Conservation (phyloP, 331 rosid species). For the Prunus yedoensis region DNA sequence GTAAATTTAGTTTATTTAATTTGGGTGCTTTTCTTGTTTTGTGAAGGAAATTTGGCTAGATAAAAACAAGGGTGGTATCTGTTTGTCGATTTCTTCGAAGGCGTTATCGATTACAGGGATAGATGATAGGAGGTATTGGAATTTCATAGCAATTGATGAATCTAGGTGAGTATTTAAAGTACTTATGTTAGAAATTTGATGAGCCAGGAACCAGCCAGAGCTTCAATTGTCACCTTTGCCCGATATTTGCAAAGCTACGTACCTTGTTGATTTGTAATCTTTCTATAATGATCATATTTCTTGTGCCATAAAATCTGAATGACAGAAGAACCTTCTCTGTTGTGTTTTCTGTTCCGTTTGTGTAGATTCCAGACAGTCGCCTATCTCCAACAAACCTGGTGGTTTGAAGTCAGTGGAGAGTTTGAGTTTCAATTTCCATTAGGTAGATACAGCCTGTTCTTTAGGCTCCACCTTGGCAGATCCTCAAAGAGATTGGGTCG, state of each 20-base stretch:
- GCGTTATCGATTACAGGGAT: conserved; percentile 38
- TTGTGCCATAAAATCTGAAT: neutral
- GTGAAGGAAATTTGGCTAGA: conserved; percentile 35
- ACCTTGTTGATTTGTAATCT: neutral
- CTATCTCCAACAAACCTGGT: conserved; percentile 55
- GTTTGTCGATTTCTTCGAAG: conserved; percentile 29
- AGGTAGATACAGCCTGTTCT: conserved; percentile 37
- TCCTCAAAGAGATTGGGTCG: conserved; percentile 41
- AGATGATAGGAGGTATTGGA: conserved; percentile 45
- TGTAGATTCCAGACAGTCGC: conserved; percentile 43
- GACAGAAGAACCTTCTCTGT: conserved; percentile 2
- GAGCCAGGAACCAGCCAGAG: conserved; percentile 5
- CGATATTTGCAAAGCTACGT: neutral
- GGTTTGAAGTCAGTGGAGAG: conserved; percentile 52
- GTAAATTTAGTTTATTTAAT: neutral
- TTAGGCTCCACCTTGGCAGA: conserved; percentile 44
- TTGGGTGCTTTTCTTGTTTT: neutral
- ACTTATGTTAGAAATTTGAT: conserved; percentile 6
- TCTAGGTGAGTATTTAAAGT: conserved; percentile 28
- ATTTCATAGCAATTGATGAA: conserved; percentile 32
- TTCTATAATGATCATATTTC: neutral
- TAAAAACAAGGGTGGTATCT: conserved; percentile 24
- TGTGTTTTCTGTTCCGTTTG: neutral
- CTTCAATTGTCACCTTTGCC: neutral
- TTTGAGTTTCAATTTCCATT: conserved; percentile 40